A percentile compares a stretch with the other conserved stretches of the same genome.
Conservation (phyloP, 2,329 filamentous ascomycete genomes). For the Elsinoe fawcettii region DNA sequence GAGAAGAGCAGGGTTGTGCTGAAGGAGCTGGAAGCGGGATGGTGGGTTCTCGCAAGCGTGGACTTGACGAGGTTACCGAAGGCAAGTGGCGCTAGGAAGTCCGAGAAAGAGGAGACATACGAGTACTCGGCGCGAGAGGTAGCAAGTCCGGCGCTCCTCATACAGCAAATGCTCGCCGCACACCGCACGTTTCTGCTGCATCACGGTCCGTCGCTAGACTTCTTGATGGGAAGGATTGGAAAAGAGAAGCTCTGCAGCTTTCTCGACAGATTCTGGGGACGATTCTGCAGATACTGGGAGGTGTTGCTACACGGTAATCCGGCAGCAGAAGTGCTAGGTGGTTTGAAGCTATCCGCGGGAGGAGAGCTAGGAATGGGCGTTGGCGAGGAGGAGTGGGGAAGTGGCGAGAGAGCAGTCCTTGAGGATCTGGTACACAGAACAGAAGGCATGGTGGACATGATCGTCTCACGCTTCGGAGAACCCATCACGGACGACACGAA, state of each 20-base stretch:
- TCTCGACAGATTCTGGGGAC: slow-evolving; percentile 74
- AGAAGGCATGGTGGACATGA: slow-evolving; percentile 76
- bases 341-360: slow-evolving; percentile 79
- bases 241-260: slow-evolving; percentile 63
- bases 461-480: slow-evolving; percentile 79
- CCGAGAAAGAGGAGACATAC: slow-evolving; percentile 23
- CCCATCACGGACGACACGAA: slow-evolving; percentile 28
- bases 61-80: slow-evolving; percentile 68
- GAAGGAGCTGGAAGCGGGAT: slow-evolving; percentile 78
- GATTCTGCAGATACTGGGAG: slow-evolving; percentile 64
- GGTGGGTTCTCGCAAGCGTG: slow-evolving; percentile 91
- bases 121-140: slow-evolving; percentile 90
- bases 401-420: slow-evolving; percentile 84
- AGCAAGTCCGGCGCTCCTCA: slow-evolving; percentile 68
- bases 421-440: slow-evolving; percentile 76
- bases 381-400: slow-evolving; percentile 90
- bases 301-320: slow-evolving; percentile 87
- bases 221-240: slow-evolving; percentile 57
- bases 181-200: slow-evolving; percentile 81
- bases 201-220: slow-evolving; percentile 66
- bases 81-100: slow-evolving; percentile 28
- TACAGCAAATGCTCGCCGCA: slow-evolving; percentile 73
- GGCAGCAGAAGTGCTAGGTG: slow-evolving; percentile 66
- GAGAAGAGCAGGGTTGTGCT: slow-evolving; percentile 79
- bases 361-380: slow-evolving; percentile 91